These are phyloP conservation scores for Candida bentonensis DNA, from an alignment of 805 yeast species.

Conservation along the genomic window DNA sequence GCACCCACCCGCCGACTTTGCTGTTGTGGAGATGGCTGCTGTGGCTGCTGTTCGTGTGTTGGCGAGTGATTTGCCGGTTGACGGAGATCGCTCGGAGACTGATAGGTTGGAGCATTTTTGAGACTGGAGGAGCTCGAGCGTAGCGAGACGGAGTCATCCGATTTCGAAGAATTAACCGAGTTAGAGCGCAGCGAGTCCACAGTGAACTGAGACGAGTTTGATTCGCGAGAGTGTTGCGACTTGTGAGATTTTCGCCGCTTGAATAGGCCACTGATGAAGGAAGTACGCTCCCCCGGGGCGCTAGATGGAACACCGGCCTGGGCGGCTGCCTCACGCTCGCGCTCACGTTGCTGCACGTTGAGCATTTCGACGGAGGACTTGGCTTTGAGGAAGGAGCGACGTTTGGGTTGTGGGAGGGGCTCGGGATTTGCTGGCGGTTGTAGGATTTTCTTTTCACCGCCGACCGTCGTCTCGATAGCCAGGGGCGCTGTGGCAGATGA, in stretches of 20 bases:
- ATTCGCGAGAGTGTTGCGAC: not conserved
- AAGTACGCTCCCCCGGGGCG: not conserved
- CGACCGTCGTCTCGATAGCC: no score
- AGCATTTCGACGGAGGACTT: not conserved
- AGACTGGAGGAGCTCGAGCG: not conserved
- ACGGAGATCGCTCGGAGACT: not conserved
- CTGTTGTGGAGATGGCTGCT: no score
- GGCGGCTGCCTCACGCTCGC: not conserved
- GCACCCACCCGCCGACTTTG: no score
- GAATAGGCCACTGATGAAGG: not conserved
- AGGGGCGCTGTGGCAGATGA: no score
- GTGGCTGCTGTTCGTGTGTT: not conserved
- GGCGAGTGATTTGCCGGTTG: not conserved
- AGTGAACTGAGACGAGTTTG: not conserved
- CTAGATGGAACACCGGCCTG: no score
- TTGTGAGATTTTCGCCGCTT: not conserved
- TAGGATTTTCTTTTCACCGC: no score
- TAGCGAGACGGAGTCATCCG: not conserved
- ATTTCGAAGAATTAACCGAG: not conserved
- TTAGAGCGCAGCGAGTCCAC: constrained; percentile 1
- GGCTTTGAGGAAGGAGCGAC: not conserved
- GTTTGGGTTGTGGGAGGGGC: not conserved
- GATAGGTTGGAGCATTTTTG: not conserved
- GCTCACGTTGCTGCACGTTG: not conserved
- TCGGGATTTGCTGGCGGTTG: not conserved